Conservation (phyloP, 257 asterid genomes). For the Fraxinus pennsylvanica region DNA sequence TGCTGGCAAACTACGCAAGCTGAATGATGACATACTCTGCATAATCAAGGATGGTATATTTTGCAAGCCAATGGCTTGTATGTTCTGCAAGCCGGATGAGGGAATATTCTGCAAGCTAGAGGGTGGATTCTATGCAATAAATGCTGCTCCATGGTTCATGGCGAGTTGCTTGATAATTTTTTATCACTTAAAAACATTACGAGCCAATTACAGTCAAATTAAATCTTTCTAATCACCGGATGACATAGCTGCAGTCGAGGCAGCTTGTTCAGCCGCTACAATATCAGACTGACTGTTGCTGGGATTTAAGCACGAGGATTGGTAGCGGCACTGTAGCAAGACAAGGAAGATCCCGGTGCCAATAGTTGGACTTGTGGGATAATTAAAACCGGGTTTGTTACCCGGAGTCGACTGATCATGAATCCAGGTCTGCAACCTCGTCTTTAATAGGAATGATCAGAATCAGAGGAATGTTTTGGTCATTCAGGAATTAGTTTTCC, state of each 20-base stretch:
- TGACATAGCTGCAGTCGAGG: slow-evolving; percentile 30
- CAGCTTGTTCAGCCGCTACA: slow-evolving; percentile 37
- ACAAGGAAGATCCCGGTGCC: background rate
- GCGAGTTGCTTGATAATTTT: slow-evolving; percentile 51
- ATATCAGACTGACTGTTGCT: slow-evolving; percentile 33
- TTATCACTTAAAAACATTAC: slow-evolving; percentile 41
- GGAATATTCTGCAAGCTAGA: background rate
- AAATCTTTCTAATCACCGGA: slow-evolving; percentile 30
- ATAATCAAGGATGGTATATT: background rate
- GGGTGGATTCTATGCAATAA: background rate
- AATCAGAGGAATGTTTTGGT: slow-evolving; percentile 38
- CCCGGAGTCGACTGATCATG: slow-evolving; percentile 20
- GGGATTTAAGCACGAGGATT: slow-evolving; percentile 6
- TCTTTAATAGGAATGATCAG: slow-evolving; percentile 67
- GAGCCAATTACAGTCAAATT: slow-evolving; percentile 49
- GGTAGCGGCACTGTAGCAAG: background rate
- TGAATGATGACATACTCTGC: background rate
- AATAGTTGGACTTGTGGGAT: background rate
- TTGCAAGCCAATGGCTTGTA: slow-evolving; percentile 1
- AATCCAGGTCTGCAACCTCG: slow-evolving; percentile 37
- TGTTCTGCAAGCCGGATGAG: background rate
- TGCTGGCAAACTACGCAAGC: background rate
- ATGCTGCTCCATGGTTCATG: slow-evolving; percentile 30
- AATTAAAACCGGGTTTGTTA: background rate
- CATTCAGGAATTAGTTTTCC: slow-evolving; percentile 25